Evolutionary conservation across 2,329 filamentous ascomycete genomes (phyloP).

Genomic region (Hirsutella thompsonii): DNA sequence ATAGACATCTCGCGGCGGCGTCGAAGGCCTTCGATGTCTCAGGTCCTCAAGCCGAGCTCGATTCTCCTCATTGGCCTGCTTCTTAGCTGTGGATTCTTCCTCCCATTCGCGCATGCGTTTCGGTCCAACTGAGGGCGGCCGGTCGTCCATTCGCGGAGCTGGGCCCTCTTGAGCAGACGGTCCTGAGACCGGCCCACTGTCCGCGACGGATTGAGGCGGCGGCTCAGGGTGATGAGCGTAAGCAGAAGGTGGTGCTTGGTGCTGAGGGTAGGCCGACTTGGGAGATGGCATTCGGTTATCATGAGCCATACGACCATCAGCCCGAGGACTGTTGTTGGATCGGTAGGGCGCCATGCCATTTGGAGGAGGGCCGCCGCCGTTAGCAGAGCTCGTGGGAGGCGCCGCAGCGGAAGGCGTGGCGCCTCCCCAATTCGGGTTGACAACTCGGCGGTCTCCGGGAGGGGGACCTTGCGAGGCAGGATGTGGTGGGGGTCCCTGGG

Average conservation of each 20-base stretch:
- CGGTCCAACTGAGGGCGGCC: conserved; percentile 65
- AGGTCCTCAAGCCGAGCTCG: conserved; percentile 78
- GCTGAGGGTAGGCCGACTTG: conserved; percentile 71
- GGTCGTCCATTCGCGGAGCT: conserved; percentile 47
- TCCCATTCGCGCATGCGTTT: conserved; percentile 94
- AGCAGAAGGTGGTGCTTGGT: conserved; percentile 36
- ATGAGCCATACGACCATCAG: conserved; percentile 62
- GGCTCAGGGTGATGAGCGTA: conserved; percentile 63
- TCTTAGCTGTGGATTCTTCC: conserved; percentile 66
- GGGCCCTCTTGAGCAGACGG: conserved; percentile 50
- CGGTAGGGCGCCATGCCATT: conserved; percentile 59
- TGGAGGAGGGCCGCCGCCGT: conserved; percentile 23
- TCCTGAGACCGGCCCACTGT: conserved; percentile 32
- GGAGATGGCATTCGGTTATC: conserved; percentile 88
- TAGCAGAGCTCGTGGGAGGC: conserved; percentile 23
- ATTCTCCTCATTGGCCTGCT: conserved; percentile 78
- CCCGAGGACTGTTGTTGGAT: conserved; percentile 60
- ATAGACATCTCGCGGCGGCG: conserved; percentile 55
- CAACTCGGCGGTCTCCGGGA: conserved; percentile 38
- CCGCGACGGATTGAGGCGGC: conserved; percentile 47
- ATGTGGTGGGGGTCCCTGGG: conserved; percentile 37
- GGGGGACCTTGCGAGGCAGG: conserved; percentile 34
- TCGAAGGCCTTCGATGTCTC: conserved; percentile 64
- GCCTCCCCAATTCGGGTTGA: conserved; percentile 48
- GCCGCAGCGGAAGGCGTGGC: conserved; percentile 31